Conservation (phyloP, 1,139 yeast genomes). For the Meyerozyma guilliermondii region DNA sequence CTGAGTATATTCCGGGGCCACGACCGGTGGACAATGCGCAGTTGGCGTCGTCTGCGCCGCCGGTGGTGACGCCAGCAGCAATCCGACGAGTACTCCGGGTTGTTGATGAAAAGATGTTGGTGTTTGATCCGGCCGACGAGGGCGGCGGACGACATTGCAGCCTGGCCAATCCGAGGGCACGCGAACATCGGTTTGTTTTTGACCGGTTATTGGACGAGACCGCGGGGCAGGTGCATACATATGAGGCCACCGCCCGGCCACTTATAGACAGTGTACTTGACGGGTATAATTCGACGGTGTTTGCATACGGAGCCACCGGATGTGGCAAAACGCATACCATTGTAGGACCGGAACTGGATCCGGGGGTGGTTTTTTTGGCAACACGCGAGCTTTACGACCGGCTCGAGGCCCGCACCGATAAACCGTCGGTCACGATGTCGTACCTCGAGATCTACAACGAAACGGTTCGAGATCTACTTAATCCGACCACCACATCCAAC, state of each 20-base stretch:
- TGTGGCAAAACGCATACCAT: slow-evolving; percentile 97
- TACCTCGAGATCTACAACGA: slow-evolving; percentile 90
- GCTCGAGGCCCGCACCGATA: slow-evolving; percentile 52
- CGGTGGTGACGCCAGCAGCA: slow-evolving; percentile 39
- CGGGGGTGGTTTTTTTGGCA: slow-evolving; percentile 78
- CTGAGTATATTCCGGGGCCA: slow-evolving; percentile 11
- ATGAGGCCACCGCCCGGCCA: slow-evolving; percentile 62
- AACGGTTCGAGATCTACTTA: slow-evolving; percentile 71
- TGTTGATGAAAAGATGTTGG: slow-evolving; percentile 83
- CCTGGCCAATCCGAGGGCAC: slow-evolving; percentile 32
- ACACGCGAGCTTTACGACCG: slow-evolving; percentile 68
- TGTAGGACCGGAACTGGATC: slow-evolving; percentile 65
- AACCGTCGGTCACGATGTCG: slow-evolving; percentile 57
- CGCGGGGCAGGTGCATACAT: slow-evolving; percentile 65
- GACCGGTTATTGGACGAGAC: slow-evolving; percentile 70
- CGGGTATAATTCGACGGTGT: slow-evolving; percentile 86
- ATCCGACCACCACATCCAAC: slow-evolving; percentile 45
- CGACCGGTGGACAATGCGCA: slow-evolving; percentile 4
- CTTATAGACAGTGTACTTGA: slow-evolving; percentile 70
- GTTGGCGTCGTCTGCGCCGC: slow-evolving; percentile 2
- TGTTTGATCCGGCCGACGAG: slow-evolving; percentile 77
- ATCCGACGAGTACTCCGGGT: slow-evolving; percentile 73
- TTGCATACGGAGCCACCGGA: slow-evolving; percentile 98
- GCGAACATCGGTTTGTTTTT: slow-evolving; percentile 80
- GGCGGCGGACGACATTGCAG: slow-evolving; percentile 2